These are phyloP conservation scores for Zygosaccharomyces kombuchaensis DNA, from an alignment of 805 yeast genomes.

Conservation along the genomic window DNA sequence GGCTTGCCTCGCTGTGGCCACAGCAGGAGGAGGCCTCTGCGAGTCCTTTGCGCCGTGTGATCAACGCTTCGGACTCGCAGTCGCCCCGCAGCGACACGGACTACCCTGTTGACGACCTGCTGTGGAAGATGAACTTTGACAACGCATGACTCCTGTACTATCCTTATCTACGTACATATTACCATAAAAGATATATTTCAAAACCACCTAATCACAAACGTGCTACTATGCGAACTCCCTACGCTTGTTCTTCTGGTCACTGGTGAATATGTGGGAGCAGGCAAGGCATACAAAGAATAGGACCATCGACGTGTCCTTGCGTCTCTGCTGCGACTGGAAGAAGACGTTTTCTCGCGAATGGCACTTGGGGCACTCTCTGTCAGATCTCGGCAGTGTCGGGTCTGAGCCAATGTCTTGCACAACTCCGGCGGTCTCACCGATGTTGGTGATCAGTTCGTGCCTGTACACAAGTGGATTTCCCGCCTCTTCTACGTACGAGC, in stretches of 20 bases:
- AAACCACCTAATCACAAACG: background rate
- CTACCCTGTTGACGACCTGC: slow-evolving; percentile 6
- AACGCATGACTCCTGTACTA: slow-evolving; percentile 6
- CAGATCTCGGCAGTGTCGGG: slow-evolving; percentile 96
- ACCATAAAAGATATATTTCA: slow-evolving; percentile 4
- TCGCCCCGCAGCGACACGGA: slow-evolving; percentile 5
- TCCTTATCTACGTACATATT: slow-evolving; percentile 10
- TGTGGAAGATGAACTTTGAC: slow-evolving; percentile 13
- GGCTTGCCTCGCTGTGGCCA: slow-evolving; percentile 4
- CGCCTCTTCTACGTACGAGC: slow-evolving; percentile 89
- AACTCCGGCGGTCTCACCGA: slow-evolving; percentile 94
- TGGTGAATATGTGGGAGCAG: slow-evolving; percentile 66
- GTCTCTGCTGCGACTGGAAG: slow-evolving; percentile 92
- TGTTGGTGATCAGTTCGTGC: slow-evolving; percentile 86
- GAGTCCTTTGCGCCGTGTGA: slow-evolving; percentile 3
- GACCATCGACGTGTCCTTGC: slow-evolving; percentile 94
- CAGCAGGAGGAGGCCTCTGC: slow-evolving; percentile 2
- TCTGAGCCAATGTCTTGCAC: slow-evolving; percentile 93
- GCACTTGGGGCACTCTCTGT: slow-evolving; percentile 89
- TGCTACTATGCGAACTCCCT: slow-evolving; percentile 26
- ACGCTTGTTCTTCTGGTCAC: slow-evolving; percentile 36
- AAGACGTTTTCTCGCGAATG: slow-evolving; percentile 87
- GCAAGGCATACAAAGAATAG: slow-evolving; percentile 86
- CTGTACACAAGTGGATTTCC: slow-evolving; percentile 83
- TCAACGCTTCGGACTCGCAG: slow-evolving; percentile 3